phyloP scores from a whole-genome alignment of 305 asterid genomes.

The Galium porrigens region DNA sequence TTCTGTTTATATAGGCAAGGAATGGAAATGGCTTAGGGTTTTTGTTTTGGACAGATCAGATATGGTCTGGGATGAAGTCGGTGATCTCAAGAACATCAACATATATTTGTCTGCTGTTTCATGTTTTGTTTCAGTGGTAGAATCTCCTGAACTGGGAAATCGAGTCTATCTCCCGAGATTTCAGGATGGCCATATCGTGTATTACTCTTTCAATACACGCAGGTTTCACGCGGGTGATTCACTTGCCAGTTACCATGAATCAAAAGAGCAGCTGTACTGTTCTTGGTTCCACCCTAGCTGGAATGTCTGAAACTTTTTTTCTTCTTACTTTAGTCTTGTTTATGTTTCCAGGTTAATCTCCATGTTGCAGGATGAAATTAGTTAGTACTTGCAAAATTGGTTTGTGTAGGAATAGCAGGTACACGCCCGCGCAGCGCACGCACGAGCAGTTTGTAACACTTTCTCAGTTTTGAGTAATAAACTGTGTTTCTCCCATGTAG shows the following conservation, averaged over 20 bases:
- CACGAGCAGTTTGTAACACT: background rate
- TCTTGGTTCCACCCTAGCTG: background rate
- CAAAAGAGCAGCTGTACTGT: background rate
- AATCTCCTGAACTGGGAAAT: background rate
- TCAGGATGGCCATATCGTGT: background rate
- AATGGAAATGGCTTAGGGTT: background rate
- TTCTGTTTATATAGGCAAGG: background rate
- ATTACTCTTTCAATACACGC: background rate
- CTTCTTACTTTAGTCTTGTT: background rate
- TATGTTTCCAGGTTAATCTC: background rate
- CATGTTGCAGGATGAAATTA: background rate
- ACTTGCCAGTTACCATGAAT: background rate
- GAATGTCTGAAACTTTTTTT: background rate
- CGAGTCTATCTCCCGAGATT: background rate
- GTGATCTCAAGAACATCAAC: background rate
- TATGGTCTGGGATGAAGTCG: background rate
- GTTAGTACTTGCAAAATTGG: too few species aligned
- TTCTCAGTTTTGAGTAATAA: background rate
- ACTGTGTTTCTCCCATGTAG: background rate
- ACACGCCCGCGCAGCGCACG: too few species aligned
- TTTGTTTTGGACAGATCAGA: background rate
- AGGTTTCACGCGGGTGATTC: background rate
- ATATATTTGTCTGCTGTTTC: background rate
- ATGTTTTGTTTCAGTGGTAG: background rate
- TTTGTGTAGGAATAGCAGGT: background rate